Base-by-base conservation (phyloP, 306 rosid species). In the Pterocarpus santalinus region DNA sequence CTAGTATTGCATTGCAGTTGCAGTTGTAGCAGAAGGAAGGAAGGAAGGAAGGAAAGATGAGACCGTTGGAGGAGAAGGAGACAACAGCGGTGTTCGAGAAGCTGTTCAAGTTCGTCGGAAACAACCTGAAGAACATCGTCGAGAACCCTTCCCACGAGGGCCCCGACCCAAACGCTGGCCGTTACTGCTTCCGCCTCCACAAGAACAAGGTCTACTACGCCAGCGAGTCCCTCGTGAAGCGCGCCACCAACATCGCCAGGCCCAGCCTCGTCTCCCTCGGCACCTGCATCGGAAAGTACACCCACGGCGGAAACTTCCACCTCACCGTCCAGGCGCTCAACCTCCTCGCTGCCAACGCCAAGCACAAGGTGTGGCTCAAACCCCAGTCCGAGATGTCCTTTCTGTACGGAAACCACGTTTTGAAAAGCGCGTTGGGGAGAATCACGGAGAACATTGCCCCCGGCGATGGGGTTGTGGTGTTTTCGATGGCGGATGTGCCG, bases 101-200 rank as follows among this genome's bases (percentile, higher is more conserved):
- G 87, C 86, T 95, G 3, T 92, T 87, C 91, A 95, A 95, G 81
- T 95, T 95, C 80, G 91, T 91, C 0, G 94, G 96, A 4, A 95
- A 93, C 91, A 93, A 95, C 36, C 93, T 95, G 16, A 93, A 91
- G 89, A 95, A 88, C 85, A 90, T 93, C 8, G 89, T 95, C 0
- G 98, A 95, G 57, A 91, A 93, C 13, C 98, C 98, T 8, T 90
- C 97, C 4, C 94, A 91, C 72, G 99, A 95, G 83, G 98, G 99
- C 35, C 93, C 99, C 0, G 97, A 87, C 33, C 38, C 86, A 0
- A 81, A 78, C 33, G 90, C 96, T 8, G 94, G 99, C 0, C 90
- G 97, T 61, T 93, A 93, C 84, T 95, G 99, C 85, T 91, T 91
- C 85, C 99, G 98, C 43, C 93, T 93, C 72, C 73, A 93, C 86